phyloP scores from a whole-genome alignment of 768 basidiomycete species.

The Kwoniella dejecticola region DNA sequence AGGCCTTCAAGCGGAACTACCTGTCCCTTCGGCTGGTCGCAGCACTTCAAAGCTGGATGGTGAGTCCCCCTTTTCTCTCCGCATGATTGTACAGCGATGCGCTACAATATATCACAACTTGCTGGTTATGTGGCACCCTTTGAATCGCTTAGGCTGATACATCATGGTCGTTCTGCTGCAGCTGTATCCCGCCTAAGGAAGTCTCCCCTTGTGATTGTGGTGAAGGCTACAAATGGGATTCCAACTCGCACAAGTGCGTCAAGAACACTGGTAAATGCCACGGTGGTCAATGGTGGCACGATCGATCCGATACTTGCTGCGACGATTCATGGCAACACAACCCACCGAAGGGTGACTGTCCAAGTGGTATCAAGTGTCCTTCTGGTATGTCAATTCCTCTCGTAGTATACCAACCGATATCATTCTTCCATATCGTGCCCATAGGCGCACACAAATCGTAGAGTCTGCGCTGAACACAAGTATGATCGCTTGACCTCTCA shows the following conservation, averaged over 20 bases:
- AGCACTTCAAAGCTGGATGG: conserved; percentile 16
- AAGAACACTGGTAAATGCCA: conserved; percentile 18
- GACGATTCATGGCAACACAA: conserved; percentile 26
- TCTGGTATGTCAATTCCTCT: conserved; percentile 27
- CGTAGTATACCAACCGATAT: too few relatives aligned
- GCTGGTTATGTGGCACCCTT: too few relatives aligned
- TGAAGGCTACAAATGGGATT: conserved; percentile 39
- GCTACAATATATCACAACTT: too few relatives aligned
- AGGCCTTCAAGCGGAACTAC: conserved; percentile 2
- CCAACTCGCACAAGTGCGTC: conserved; percentile 23
- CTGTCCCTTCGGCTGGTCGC: conserved; percentile 24
- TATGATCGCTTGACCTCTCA: too few relatives aligned
- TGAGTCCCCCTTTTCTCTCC: conserved; percentile 9
- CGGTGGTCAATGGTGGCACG: conserved; percentile 37
- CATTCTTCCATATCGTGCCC: too few relatives aligned
- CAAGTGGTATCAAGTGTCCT: conserved; percentile 34
- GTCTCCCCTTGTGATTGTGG: conserved; percentile 40
- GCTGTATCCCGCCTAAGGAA: conserved; percentile 22
- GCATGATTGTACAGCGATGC: too few relatives aligned
- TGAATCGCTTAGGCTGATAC: too few relatives aligned
- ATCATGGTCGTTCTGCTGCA: too few relatives aligned
- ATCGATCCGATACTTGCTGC: conserved; percentile 31
- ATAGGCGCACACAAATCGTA: too few relatives aligned
- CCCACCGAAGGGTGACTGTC: conserved; percentile 30
- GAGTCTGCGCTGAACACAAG: too few relatives aligned